phyloP scores from a whole-genome alignment of 2,329 filamentous ascomycete species.

The Calonectria fujianensis region DNA sequence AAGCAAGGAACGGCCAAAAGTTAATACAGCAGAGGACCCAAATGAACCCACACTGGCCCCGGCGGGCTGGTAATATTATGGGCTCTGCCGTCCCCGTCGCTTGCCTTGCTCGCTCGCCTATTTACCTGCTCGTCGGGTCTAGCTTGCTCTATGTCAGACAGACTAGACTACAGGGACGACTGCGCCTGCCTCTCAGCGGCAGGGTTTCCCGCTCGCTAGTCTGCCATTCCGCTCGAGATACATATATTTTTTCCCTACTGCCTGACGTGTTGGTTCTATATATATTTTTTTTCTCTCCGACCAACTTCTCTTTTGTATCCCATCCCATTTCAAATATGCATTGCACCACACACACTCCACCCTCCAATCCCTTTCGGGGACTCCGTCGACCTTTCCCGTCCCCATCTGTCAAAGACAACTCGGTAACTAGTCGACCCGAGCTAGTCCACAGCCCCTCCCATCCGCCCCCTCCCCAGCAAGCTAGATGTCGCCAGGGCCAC shows the following conservation, averaged over 20 bases:
- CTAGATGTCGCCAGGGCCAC: slow-evolving; percentile 11
- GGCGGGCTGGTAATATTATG: slow-evolving; percentile 16
- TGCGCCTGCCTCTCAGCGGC: slow-evolving; percentile 5
- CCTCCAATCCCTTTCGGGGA: not conserved
- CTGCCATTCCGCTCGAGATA: not conserved
- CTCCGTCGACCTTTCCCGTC: slow-evolving; percentile 13
- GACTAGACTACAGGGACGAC: slow-evolving; percentile 3
- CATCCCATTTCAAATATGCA: not conserved
- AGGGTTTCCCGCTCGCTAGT: slow-evolving; percentile 12
- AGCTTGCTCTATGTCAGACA: slow-evolving; percentile 19
- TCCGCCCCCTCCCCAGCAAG: slow-evolving; percentile 6
- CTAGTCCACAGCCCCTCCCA: slow-evolving; percentile 7
- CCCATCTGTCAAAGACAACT: slow-evolving; percentile 17
- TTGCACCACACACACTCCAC: not conserved
- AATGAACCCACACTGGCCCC: slow-evolving; percentile 18
- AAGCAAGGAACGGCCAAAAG: slow-evolving; percentile 23
- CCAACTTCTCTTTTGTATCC: not conserved
- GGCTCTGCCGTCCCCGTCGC: slow-evolving; percentile 3
- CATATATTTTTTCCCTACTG: not conserved
- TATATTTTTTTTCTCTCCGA: not conserved
- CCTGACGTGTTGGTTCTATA: not conserved
- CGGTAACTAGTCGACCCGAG: not conserved
- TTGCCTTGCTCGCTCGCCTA: slow-evolving; percentile 14
- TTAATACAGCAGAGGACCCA: slow-evolving; percentile 7
- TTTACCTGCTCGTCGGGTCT: not conserved